phyloP scores from a whole-genome alignment of 2,329 filamentous ascomycete species.

The Xylariomycetidae sp. region DNA sequence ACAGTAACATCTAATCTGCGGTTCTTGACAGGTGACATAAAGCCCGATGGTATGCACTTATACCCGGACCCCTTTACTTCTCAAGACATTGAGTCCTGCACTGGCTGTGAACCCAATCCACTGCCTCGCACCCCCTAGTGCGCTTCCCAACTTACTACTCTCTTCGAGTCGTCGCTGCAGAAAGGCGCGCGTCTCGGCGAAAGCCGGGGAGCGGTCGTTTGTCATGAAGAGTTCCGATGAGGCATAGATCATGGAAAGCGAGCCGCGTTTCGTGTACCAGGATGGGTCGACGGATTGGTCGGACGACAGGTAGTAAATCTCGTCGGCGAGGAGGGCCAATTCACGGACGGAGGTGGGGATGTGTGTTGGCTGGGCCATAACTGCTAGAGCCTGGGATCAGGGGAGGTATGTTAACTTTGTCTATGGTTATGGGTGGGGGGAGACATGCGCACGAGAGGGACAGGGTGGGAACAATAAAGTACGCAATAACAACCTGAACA shows the following conservation, averaged over 20 bases:
- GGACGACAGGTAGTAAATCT: slow-evolving; percentile 84
- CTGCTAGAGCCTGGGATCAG: slow-evolving; percentile 72
- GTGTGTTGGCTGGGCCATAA: slow-evolving; percentile 83
- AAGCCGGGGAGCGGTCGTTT: slow-evolving; percentile 71
- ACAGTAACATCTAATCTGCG: too few species aligned
- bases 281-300: slow-evolving; percentile 76
- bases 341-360: slow-evolving; percentile 73
- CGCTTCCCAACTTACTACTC: slow-evolving; percentile 55
- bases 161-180: slow-evolving; percentile 72
- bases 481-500: too few species aligned
- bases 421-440: neutral
- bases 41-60: too few species aligned
- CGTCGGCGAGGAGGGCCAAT: slow-evolving; percentile 77
- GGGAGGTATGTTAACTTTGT: too few species aligned
- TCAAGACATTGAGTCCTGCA: slow-evolving; percentile 73
- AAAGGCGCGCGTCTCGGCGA: slow-evolving; percentile 73
- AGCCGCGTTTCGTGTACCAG: slow-evolving; percentile 72
- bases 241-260: slow-evolving; percentile 57
- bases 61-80: slow-evolving; percentile 83
- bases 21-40: too few species aligned
- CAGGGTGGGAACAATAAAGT: too few species aligned
- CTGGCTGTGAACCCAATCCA: slow-evolving; percentile 80
- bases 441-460: too few species aligned
- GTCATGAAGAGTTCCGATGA: slow-evolving; percentile 91
- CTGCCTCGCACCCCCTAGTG: slow-evolving; percentile 60